Evolutionary conservation across 2,329 filamentous ascomycete genomes (phyloP).

Genomic region (Shiraia bambusicola): DNA sequence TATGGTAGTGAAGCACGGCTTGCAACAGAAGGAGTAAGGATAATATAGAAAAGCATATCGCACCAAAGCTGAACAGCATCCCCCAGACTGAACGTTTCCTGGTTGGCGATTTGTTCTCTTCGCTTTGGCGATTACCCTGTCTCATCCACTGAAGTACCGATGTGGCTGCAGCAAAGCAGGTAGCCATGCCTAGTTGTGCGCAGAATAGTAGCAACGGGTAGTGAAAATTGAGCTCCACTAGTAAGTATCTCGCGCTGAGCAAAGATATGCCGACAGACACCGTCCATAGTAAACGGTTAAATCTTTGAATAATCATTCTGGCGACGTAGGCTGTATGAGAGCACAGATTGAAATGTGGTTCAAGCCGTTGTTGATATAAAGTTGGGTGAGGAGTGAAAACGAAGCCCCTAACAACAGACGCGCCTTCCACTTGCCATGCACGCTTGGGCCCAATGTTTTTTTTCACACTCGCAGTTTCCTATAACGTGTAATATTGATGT

Average conservation of each 20-base stretch:
- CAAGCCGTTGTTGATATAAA: neutral
- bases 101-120: neutral
- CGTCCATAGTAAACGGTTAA: slow-evolving; percentile 11
- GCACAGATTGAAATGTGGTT: neutral
- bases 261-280: slow-evolving; percentile 20
- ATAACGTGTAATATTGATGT: no score
- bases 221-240: slow-evolving; percentile 29
- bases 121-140: neutral
- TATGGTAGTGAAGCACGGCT: slow-evolving; percentile 34
- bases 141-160: neutral
- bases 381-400: no score
- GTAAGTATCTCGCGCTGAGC: slow-evolving; percentile 21
- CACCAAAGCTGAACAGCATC: slow-evolving; percentile 3
- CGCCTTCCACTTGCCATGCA: no score
- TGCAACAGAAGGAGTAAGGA: slow-evolving; percentile 29
- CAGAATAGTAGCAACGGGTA: slow-evolving; percentile 21
- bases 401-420: no score
- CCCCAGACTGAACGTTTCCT: neutral
- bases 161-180: neutral
- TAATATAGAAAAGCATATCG: slow-evolving; percentile 16
- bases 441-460: no score
- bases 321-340: neutral
- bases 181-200: slow-evolving; percentile 14
- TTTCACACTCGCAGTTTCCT: no score
- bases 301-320: neutral